Evolutionary conservation across 2,329 filamentous ascomycete genomes (phyloP), one percentile per base, ranked within the genome.

Genomic region (Dactylellina sp.): DNA sequence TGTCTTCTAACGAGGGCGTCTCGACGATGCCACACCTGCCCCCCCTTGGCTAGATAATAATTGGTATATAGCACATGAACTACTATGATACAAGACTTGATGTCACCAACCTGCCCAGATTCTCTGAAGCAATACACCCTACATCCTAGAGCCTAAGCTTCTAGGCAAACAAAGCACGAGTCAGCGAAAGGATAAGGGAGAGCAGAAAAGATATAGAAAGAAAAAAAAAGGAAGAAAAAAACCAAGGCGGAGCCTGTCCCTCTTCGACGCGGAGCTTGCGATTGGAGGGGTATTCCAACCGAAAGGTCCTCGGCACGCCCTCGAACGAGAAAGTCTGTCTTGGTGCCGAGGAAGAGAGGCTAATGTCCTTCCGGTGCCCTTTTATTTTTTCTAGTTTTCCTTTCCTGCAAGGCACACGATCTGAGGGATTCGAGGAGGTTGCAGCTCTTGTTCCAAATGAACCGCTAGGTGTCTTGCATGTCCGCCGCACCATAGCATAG

Each of bases 11-110:
- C n/a, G n/a, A n/a, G n/a, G n/a, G 24, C 53, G 42, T 39, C 56
- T 60, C 56, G 20, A 50, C 14, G 40, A 24, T 49, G 47, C 56
- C 57, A 32, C 49, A 61, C 55, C 50, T 35, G 42, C 40, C n/a
- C 56, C 39, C 25, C 40, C 56, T 60, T 49, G 39, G 53, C 53
- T 35, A 57, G 22, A 4, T 32, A 9, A 9, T 32, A 5, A 9
- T 32, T 4, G 28, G 9, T n/a, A 16, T 14, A 5, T 24, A 20
- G 16, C 3, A 18, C 12, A 39, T 64, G 66, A 71, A 57, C 42
- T 60, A 59, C 59, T 71, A 59, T 71, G 66, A 71, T 63, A 59
- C 66, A 44, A 64, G 66, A 71, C 59, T n/a, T 39, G 39, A 60
- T 60, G 40, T 60, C 42, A 50, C 62, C 46, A 52, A 47, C 16